Percentiles rank a stretch among this genome's conserved stretches.
Conservation (phyloP, 257 asterid species). For the Asclepias syriaca region DNA sequence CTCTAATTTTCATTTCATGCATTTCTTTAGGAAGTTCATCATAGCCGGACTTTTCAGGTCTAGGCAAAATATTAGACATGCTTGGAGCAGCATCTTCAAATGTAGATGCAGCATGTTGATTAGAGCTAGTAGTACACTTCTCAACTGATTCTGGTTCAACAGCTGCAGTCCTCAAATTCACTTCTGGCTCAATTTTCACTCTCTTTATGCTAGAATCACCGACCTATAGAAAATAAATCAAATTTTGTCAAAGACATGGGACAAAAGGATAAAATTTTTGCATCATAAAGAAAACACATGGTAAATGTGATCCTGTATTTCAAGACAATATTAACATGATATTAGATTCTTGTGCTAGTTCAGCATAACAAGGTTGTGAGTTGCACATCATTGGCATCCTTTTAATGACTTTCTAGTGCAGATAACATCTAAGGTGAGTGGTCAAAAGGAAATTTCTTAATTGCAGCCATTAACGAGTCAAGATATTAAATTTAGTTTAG, state of each 20-base stretch:
- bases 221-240: conserved; percentile 32
- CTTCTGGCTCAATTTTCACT: conserved; percentile 59
- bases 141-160: conserved; percentile 34
- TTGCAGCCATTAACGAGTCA: background rate
- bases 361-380: background rate
- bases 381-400: background rate
- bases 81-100: conserved; percentile 34
- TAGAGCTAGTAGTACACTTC: conserved; percentile 26
- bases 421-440: background rate
- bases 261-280: background rate
- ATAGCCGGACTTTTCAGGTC: conserved; percentile 35
- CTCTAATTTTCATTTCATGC: conserved; percentile 36
- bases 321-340: background rate
- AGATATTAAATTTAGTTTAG: background rate
- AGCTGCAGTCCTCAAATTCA: conserved; percentile 30
- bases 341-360: background rate
- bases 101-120: conserved; percentile 25
- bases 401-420: background rate
- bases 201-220: conserved; percentile 52
- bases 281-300: background rate
- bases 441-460: background rate
- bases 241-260: conserved; percentile 8
- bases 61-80: conserved; percentile 26
- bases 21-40: conserved; percentile 35
- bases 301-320: background rate